These are phyloP conservation scores for Gnomoniopsis smithogilvyi DNA, from an alignment of 2,329 filamentous ascomycete species.

Conservation along the genomic window DNA sequence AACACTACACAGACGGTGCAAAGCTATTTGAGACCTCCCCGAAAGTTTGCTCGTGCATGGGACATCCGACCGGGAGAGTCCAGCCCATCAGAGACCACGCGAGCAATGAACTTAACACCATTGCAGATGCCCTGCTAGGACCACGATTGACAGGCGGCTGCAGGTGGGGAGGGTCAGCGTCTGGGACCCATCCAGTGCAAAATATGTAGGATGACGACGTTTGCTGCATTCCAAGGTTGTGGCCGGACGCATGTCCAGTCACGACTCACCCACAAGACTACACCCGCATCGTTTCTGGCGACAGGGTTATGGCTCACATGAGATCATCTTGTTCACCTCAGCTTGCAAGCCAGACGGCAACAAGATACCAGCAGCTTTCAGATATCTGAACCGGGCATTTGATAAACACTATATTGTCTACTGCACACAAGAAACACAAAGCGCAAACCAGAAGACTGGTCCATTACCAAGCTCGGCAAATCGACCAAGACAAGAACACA, in stretches of 20 bases:
- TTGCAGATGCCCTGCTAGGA: neutral
- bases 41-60: neutral
- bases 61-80: neutral
- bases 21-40: neutral
- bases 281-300: neutral
- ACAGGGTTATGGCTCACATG: neutral
- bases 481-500: neutral
- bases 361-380: neutral
- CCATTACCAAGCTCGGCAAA: neutral
- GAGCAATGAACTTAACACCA: neutral
- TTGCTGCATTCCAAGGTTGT: neutral
- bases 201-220: neutral
- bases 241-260: neutral
- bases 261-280: neutral
- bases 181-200: neutral
- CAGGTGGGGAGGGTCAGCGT: neutral
- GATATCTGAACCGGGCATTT: neutral
- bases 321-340: neutral
- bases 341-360: neutral
- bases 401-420: neutral
- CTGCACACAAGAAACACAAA: too few species aligned
- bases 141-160: neutral
- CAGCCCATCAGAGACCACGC: neutral
- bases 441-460: too few species aligned
- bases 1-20: neutral